Percentiles rank a stretch among this genome's conserved stretches.
Evolutionary conservation across 2,329 filamentous ascomycete species (phyloP).

Genomic region (Cladophialophora yegresii): DNA sequence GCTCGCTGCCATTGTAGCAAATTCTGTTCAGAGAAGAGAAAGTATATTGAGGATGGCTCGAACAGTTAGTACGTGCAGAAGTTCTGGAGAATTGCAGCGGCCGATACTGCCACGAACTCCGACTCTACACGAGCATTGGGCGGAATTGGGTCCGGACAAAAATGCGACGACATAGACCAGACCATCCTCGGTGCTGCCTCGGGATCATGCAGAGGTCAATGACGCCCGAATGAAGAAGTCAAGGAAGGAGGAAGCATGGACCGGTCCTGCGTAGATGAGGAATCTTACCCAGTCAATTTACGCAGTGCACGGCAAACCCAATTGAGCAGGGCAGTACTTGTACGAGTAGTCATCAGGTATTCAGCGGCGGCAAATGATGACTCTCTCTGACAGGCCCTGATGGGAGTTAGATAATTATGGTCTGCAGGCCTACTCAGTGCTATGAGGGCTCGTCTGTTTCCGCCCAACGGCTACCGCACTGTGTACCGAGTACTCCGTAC

Average conservation of each 20-base stretch:
- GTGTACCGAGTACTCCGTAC: background rate
- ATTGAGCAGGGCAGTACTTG: background rate
- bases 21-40: constrained; percentile 2
- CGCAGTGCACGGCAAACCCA: background rate
- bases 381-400: background rate
- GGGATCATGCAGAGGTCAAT: background rate
- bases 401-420: background rate
- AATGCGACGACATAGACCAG: background rate
- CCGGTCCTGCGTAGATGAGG: background rate
- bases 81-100: background rate
- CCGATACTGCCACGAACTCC: constrained; percentile 6
- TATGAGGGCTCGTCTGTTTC: background rate
- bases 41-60: background rate
- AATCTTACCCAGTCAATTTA: background rate
- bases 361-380: background rate
- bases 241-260: background rate
- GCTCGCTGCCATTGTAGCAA: constrained; percentile 22
- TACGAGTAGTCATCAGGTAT: background rate
- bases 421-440: background rate
- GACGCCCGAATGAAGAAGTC: background rate
- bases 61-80: constrained; percentile 14
- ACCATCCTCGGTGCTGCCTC: background rate
- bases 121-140: constrained; percentile 12
- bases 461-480: background rate
- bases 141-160: background rate